Evolutionary conservation across 1,139 yeast genomes (phyloP), one percentile per base, ranked within the genome.

Genomic region (Diutina mesorugosa): DNA sequence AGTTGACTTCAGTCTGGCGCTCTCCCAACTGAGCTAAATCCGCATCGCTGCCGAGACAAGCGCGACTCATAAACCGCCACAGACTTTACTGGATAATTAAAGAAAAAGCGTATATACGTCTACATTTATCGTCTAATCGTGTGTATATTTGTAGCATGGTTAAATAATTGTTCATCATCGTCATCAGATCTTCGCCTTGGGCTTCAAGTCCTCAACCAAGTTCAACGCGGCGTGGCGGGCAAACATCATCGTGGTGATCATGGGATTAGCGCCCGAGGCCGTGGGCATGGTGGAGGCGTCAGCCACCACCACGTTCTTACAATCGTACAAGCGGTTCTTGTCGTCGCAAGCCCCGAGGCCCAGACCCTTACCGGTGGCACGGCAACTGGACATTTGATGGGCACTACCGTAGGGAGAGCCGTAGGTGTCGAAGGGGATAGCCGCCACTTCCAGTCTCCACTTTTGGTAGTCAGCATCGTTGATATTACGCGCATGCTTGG

Each of bases 211-310:
- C 47, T 72, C 64, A 32, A 66, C 68, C 55, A 76, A 64, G 14
- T 67, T 74, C 52, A 69, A 64, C 0, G 76, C 70, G 55, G 74
- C 65, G 55, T 71, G 68, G 58, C 78, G 67, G 2, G 79, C 72
- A 58, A 74, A 57, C 1, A 79, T 64, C 77, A 76, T 71, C 12
- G 76, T 72, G 4, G 76, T 58, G 38, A 76, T 66, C 80, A 76
- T 76, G n/a, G 80, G 86, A 61, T 81, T 81, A 45, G 77, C 84
- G 8, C 87, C 86, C 58, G 81, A 74, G 0, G 85, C 85, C 6
- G 83, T 72, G 6, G 86, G 86, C 69, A 81, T 67, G 9, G 73
- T 76, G 63, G 83, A 78, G 5, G 84, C 77, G 65, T 81, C 87
- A 2, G 84, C 83, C 38, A 82, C 78, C 61, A 73, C 79, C 51